Conservation (phyloP, 768 basidiomycete species). For the Lactarius evosmus region DNA sequence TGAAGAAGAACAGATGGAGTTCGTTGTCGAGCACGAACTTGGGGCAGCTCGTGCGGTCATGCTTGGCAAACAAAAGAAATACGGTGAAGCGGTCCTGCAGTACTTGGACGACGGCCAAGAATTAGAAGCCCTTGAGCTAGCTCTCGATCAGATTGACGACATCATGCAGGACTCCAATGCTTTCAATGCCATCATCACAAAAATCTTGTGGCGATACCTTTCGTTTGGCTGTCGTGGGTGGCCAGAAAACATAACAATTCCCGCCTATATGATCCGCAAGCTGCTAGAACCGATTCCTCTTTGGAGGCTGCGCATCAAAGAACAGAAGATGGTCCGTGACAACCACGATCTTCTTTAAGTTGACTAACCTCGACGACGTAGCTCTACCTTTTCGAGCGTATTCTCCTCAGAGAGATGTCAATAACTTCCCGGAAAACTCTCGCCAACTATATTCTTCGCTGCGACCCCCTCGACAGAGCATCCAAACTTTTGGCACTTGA, state of each 20-base stretch:
- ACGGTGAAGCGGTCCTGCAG: constrained; percentile 50
- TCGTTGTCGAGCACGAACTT: constrained; percentile 52
- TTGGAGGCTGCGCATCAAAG: not conserved
- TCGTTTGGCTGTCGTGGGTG: constrained; percentile 20
- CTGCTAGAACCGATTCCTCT: not conserved
- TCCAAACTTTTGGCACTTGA: constrained; percentile 16
- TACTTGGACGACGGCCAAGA: constrained; percentile 47
- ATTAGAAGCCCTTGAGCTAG: constrained; percentile 45
- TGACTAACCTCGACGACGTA: not conserved
- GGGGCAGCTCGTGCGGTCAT: constrained; percentile 47
- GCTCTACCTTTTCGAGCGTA: constrained; percentile 17
- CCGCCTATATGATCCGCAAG: not conserved
- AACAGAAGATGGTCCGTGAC: constrained; percentile 8
- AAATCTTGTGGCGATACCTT: constrained; percentile 39
- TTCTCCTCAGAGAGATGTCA: not conserved
- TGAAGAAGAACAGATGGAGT: constrained; percentile 54
- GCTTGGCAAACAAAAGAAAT: constrained; percentile 42
- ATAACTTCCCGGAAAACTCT: not conserved
- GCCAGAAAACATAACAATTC: not conserved
- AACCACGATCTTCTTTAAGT: not conserved
- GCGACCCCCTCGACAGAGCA: not conserved
- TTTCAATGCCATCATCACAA: constrained; percentile 33
- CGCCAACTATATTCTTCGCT: constrained; percentile 4
- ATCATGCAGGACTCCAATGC: constrained; percentile 30
- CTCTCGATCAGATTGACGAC: constrained; percentile 37